phyloP scores from a whole-genome alignment of 2,329 filamentous ascomycete species.

The Talaromyces albobiverticillius region DNA sequence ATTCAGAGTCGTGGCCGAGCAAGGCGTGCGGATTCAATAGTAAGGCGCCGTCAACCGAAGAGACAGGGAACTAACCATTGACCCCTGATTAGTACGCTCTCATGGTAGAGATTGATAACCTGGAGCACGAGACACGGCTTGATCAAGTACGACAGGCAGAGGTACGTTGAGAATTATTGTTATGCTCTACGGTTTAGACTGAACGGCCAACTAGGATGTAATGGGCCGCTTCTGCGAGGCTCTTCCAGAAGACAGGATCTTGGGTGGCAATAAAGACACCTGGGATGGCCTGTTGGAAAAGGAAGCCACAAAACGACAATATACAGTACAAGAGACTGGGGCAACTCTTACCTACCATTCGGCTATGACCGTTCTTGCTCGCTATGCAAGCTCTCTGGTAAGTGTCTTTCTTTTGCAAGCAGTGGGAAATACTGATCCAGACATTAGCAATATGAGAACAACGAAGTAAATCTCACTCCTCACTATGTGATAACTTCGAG shows the following conservation, averaged over 20 bases:
- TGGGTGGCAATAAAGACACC: constrained; percentile 59
- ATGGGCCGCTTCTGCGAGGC: constrained; percentile 74
- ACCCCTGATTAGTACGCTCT: constrained; percentile 60
- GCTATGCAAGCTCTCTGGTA: constrained; percentile 68
- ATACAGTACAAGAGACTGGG: constrained; percentile 63
- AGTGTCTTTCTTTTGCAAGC: constrained; percentile 16
- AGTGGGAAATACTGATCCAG: constrained; percentile 10
- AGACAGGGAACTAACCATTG: not conserved
- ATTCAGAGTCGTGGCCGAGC: constrained; percentile 90
- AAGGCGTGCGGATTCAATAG: constrained; percentile 68
- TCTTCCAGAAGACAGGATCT: constrained; percentile 70
- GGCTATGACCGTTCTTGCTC: constrained; percentile 67
- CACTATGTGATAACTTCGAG: constrained; percentile 60
- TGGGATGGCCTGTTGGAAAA: constrained; percentile 56
- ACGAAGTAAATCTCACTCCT: constrained; percentile 47
- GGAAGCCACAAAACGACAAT: constrained; percentile 52
- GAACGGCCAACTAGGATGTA: constrained; percentile 35
- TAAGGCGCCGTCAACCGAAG: constrained; percentile 17
- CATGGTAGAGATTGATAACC: constrained; percentile 74
- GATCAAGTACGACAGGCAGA: constrained; percentile 50
- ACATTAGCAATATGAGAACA: constrained; percentile 44
- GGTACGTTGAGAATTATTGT: constrained; percentile 22
- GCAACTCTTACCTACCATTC: constrained; percentile 77
- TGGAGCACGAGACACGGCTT: constrained; percentile 58
- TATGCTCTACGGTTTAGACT: not conserved